Evolutionary conservation across 257 asterid species (phyloP).

Genomic region (Fraxinus cuspidata): DNA sequence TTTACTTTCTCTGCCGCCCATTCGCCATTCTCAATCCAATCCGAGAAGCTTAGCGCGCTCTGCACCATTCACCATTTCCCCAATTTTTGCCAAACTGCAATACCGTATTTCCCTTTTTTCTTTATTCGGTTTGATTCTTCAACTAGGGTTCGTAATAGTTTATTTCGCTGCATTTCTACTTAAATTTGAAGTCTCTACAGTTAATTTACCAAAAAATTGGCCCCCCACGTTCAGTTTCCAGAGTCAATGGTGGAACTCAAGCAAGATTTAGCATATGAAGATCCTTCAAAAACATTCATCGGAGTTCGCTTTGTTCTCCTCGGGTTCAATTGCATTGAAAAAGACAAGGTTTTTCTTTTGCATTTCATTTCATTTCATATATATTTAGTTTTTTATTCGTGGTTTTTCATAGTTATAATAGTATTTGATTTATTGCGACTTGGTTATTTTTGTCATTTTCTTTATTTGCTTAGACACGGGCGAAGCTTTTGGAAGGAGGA

Average conservation of each 20-base stretch:
- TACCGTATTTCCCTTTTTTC: neutral
- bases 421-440: neutral
- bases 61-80: neutral
- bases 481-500: conserved; percentile 70
- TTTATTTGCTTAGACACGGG: conserved; percentile 44
- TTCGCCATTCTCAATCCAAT: neutral
- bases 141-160: neutral
- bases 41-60: neutral
- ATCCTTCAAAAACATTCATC: conserved; percentile 39
- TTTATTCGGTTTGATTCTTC: neutral
- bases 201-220: neutral
- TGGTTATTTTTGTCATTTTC: neutral
- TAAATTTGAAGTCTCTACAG: neutral
- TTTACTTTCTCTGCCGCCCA: neutral
- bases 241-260: conserved; percentile 37
- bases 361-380: neutral
- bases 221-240: neutral
- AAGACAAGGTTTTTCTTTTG: conserved; percentile 47
- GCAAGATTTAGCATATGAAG: conserved; percentile 36
- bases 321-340: conserved; percentile 57
- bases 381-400: neutral
- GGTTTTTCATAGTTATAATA: neutral
- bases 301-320: conserved; percentile 64
- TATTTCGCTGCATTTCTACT: neutral
- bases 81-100: neutral